Conservation (phyloP, 768 basidiomycete species). For the Omphalotus guepiniiformis region DNA sequence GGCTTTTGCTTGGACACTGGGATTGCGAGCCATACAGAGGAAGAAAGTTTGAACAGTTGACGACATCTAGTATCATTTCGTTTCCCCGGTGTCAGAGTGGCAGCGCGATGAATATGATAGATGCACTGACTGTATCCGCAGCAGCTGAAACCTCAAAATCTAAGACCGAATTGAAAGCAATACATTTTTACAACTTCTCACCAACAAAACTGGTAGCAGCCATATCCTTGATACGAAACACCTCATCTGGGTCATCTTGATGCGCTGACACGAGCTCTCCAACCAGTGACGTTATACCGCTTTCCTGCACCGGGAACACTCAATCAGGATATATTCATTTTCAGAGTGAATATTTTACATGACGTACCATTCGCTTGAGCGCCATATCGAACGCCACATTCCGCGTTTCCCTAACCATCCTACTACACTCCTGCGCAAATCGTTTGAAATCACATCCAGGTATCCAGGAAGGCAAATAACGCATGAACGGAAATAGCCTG, state of each 20-base stretch:
- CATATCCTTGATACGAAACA: neutral
- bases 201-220: neutral
- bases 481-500: neutral
- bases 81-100: neutral
- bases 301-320: too few species aligned
- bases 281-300: neutral
- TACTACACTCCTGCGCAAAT: neutral
- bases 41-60: neutral
- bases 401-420: neutral
- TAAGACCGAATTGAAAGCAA: too few species aligned
- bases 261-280: neutral
- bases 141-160: neutral
- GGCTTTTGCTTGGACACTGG: slow-evolving; percentile 21
- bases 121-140: neutral
- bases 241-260: neutral
- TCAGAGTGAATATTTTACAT: too few species aligned
- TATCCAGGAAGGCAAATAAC: slow-evolving; percentile 3
- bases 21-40: slow-evolving; percentile 7
- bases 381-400: neutral
- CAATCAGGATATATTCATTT: too few species aligned
- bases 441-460: slow-evolving; percentile 3
- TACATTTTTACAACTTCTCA: too few species aligned
- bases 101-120: too few species aligned
- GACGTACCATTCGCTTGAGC: too few species aligned
- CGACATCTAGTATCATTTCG: neutral